phyloP scores from a whole-genome alignment of 169 alveolate species.

The Cryptosporidium baileyi region DNA sequence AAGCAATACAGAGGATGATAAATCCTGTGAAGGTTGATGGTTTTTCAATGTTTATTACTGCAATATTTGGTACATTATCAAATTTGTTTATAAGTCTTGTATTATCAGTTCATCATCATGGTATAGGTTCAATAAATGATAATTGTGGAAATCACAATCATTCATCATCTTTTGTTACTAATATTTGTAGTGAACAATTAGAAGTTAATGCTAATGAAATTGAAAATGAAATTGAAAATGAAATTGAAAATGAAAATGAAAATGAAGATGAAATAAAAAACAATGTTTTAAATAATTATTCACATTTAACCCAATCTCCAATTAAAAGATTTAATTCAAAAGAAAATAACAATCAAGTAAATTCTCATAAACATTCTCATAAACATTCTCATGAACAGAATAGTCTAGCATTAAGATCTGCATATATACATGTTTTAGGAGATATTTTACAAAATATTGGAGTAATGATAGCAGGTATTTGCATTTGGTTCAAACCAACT shows the following conservation, averaged over 20 bases:
- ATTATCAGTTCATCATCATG: conserved; percentile 81
- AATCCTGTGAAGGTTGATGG: conserved; percentile 87
- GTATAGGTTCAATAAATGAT: conserved; percentile 66
- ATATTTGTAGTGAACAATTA: neutral
- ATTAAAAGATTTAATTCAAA: neutral
- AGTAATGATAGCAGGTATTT: conserved; percentile 90
- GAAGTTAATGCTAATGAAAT: neutral
- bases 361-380: neutral
- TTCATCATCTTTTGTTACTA: too few relatives aligned
- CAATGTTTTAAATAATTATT: neutral
- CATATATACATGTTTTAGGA: conserved; percentile 93
- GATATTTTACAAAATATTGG: conserved; percentile 93
- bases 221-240: conserved; percentile 1
- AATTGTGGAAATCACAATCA: neutral
- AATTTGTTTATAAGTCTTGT: conserved; percentile 90
- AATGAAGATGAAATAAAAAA: neutral
- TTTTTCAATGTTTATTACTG: conserved; percentile 91
- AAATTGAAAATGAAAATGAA: conserved; percentile 55
- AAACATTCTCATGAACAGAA: conserved; percentile 70
- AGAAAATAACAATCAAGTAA: neutral
- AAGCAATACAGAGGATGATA: conserved; percentile 89
- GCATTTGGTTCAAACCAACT: conserved; percentile 85
- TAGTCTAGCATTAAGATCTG: conserved; percentile 89
- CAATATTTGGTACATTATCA: conserved; percentile 89
- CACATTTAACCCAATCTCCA: neutral